Evolutionary conservation across 2,329 filamentous ascomycete species (phyloP).

Genomic region (Scedosporium apiospermum): DNA sequence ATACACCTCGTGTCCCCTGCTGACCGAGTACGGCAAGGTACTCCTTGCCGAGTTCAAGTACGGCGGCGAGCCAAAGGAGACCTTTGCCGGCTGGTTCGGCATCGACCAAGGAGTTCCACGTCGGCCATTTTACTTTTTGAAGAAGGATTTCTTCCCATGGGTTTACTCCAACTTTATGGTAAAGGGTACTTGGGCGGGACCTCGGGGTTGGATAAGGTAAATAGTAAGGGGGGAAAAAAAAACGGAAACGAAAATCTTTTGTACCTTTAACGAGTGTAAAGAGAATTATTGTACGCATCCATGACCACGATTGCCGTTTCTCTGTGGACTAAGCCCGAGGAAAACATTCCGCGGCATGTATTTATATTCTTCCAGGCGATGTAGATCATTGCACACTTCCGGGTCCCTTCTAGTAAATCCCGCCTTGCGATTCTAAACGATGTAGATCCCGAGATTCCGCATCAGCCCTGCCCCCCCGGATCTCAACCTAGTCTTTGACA

Average conservation of each 20-base stretch:
- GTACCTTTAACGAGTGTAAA: no score
- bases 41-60: conserved; percentile 59
- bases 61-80: conserved; percentile 52
- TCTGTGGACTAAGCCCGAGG: no score
- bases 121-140: conserved; percentile 50
- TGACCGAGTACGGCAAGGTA: conserved; percentile 51
- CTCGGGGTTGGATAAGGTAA: conserved; percentile 36
- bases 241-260: not conserved
- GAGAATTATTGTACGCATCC: no score
- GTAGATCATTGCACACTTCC: no score
- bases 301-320: no score
- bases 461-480: no score
- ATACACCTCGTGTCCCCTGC: conserved; percentile 45
- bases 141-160: conserved; percentile 61
- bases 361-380: no score
- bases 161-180: conserved; percentile 52
- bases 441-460: no score
- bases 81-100: conserved; percentile 43
- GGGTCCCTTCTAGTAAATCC: no score
- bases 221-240: not conserved
- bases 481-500: no score
- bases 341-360: no score
- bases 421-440: no score
- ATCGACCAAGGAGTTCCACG: conserved; percentile 48
- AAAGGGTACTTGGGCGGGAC: conserved; percentile 53